Evolutionary conservation across 768 basidiomycete genomes (phyloP).

Genomic region (Lanmaoa rubissima): DNA sequence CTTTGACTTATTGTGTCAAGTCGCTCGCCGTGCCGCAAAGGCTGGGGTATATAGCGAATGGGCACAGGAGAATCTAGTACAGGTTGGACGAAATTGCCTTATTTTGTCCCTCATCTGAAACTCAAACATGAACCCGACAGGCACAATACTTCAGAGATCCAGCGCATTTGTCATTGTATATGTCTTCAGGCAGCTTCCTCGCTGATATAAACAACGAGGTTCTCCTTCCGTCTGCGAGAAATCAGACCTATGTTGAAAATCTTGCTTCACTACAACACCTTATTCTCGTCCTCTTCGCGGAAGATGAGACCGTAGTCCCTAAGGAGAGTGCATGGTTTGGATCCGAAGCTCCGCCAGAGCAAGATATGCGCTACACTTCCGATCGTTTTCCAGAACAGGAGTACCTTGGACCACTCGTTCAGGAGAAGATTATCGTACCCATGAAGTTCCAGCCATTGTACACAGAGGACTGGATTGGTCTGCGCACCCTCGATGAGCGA

Average conservation of each 20-base stretch:
- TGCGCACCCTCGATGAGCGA: constrained; percentile 65
- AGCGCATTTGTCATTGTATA: constrained; percentile 53
- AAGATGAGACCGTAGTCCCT: constrained; percentile 77
- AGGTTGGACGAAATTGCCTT: constrained; percentile 40
- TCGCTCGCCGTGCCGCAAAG: constrained; percentile 60
- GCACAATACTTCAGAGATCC: constrained; percentile 89
- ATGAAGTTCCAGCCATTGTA: constrained; percentile 77
- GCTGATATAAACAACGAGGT: constrained; percentile 77
- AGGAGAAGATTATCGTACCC: constrained; percentile 49
- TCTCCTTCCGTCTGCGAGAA: constrained; percentile 43
- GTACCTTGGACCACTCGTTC: neutral
- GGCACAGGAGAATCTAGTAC: constrained; percentile 75
- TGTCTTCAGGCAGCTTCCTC: constrained; percentile 63
- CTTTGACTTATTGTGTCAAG: constrained; percentile 66
- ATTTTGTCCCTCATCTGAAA: neutral
- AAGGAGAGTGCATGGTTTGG: constrained; percentile 90
- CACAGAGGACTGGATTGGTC: constrained; percentile 77
- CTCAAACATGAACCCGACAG: constrained; percentile 34
- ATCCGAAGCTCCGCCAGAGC: constrained; percentile 49
- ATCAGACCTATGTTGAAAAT: constrained; percentile 58
- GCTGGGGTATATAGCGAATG: constrained; percentile 68
- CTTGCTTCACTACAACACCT: constrained; percentile 62
- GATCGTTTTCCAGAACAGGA: constrained; percentile 12
- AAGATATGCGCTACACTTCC: constrained; percentile 21
- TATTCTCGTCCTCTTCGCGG: constrained; percentile 69